phyloP scores from a whole-genome alignment of 2,329 filamentous ascomycete species.

The Penicillium sp. region DNA sequence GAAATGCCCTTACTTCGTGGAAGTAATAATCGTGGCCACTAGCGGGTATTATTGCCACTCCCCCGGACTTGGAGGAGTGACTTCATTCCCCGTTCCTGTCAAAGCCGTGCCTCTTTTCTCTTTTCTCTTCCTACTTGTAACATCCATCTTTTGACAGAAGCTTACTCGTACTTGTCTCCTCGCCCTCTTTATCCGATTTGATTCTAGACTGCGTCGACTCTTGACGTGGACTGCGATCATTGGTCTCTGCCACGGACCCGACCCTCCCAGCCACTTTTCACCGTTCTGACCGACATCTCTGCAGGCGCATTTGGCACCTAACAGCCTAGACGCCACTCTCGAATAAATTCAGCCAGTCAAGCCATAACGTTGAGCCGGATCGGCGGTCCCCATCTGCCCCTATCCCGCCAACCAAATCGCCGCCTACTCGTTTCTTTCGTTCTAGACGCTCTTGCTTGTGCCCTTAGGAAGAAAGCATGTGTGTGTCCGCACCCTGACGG shows the following conservation, averaged over 20 bases:
- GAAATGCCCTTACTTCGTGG: constrained; percentile 4
- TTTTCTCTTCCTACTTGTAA: not conserved
- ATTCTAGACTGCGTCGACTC: constrained; percentile 25
- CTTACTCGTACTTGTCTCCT: too few species aligned
- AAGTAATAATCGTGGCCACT: constrained; percentile 1
- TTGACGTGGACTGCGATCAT: constrained; percentile 35
- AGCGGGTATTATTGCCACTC: not conserved
- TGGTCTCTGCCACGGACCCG: constrained; percentile 26
- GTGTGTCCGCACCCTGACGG: constrained; percentile 10
- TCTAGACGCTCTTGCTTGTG: constrained; percentile 28
- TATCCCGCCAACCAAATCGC: constrained; percentile 25
- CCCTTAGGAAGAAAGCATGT: constrained; percentile 23
- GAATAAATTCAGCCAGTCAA: constrained; percentile 18
- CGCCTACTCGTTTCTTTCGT: constrained; percentile 12
- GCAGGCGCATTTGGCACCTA: constrained; percentile 17
- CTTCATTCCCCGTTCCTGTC: constrained; percentile 1
- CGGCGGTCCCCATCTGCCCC: constrained; percentile 20
- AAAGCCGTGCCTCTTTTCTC: not conserved
- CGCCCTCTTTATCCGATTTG: not conserved
- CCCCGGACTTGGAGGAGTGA: not conserved
- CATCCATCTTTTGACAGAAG: not conserved
- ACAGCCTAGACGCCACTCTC: constrained; percentile 17
- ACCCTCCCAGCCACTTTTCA: constrained; percentile 26
- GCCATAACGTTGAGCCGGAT: constrained; percentile 30
- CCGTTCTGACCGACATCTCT: constrained; percentile 29